Percentiles rank a stretch among this genome's conserved stretches.
These are phyloP conservation scores for Penicillium oxalicum DNA, from an alignment of 2,329 filamentous ascomycete species.

Conservation along the genomic window DNA sequence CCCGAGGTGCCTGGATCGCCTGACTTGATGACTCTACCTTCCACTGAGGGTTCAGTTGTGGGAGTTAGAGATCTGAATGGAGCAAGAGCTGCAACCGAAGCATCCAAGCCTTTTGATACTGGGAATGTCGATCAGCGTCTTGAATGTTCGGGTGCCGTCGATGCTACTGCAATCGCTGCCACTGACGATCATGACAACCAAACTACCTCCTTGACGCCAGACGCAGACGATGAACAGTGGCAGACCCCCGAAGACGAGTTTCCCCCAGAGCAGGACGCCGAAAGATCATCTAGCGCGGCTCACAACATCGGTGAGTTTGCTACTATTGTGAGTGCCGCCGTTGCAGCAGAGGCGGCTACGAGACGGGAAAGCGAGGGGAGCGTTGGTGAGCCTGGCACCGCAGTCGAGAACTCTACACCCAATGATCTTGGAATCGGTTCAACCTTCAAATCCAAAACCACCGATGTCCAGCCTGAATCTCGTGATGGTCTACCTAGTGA, in stretches of 20 bases:
- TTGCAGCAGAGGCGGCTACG: constrained; percentile 10
- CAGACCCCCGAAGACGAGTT: not conserved
- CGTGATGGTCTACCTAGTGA: no score
- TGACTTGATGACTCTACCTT: constrained; percentile 22
- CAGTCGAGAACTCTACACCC: constrained; percentile 9
- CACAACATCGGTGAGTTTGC: constrained; percentile 8
- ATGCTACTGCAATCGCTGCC: constrained; percentile 22
- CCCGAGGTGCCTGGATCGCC: constrained; percentile 22
- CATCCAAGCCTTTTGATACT: constrained; percentile 1
- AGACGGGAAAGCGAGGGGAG: constrained; percentile 4
- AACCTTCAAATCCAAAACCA: not conserved
- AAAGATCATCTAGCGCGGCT: not conserved
- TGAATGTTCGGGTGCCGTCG: constrained; percentile 19
- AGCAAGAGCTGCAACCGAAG: constrained; percentile 9
- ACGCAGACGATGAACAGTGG: not conserved
- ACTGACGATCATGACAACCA: constrained; percentile 8
- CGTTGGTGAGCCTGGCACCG: constrained; percentile 10
- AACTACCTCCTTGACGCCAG: not conserved
- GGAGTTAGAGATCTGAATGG: constrained; percentile 18
- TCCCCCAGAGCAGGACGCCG: not conserved
- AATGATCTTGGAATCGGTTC: not conserved
- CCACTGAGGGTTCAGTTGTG: constrained; percentile 28
- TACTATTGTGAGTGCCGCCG: constrained; percentile 16
- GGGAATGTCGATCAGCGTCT: constrained; percentile 1
- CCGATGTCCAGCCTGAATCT: no score